Percentiles rank a stretch among this genome's conserved stretches.
Conservation (phyloP, 805 yeast genomes). For the Blastobotrys chiropterorum region DNA sequence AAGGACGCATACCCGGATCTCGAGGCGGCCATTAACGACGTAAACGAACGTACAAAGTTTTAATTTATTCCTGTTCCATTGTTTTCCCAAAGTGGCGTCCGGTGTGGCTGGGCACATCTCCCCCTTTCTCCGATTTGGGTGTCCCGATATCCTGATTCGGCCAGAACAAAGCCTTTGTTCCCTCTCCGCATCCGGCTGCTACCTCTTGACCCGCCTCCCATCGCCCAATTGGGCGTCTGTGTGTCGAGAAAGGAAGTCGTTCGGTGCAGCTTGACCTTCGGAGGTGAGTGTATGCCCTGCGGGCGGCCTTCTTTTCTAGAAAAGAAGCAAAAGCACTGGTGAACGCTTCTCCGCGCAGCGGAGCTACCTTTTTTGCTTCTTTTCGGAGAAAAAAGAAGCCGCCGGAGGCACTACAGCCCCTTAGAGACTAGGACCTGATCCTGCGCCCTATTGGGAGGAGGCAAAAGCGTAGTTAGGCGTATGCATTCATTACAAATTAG, state of each 20-base stretch:
- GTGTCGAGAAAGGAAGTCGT: no score
- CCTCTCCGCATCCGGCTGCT: not conserved
- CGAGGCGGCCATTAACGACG: conserved; percentile 48
- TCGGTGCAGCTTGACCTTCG: no score
- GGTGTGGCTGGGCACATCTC: no score
- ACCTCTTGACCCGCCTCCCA: no score
- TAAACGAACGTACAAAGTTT: conserved; percentile 5
- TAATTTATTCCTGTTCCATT: not conserved
- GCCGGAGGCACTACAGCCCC: not conserved
- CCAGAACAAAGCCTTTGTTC: not conserved
- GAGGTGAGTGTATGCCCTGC: no score
- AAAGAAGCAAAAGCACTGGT: not conserved
- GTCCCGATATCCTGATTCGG: not conserved
- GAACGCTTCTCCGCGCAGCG: not conserved
- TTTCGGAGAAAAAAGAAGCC: not conserved
- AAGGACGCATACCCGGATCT: conserved; percentile 76
- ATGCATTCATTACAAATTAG: conserved; percentile 4
- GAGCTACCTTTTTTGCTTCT: not conserved
- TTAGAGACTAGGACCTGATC: not conserved
- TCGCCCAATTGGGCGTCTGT: no score
- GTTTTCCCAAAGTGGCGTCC: no score
- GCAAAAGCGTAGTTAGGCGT: no score
- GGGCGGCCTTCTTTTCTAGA: not conserved
- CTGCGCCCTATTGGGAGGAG: no score
- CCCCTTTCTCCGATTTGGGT: no score